These are phyloP conservation scores for Xanthoconium purpureum DNA, from an alignment of 768 basidiomycete species.

Conservation along the genomic window DNA sequence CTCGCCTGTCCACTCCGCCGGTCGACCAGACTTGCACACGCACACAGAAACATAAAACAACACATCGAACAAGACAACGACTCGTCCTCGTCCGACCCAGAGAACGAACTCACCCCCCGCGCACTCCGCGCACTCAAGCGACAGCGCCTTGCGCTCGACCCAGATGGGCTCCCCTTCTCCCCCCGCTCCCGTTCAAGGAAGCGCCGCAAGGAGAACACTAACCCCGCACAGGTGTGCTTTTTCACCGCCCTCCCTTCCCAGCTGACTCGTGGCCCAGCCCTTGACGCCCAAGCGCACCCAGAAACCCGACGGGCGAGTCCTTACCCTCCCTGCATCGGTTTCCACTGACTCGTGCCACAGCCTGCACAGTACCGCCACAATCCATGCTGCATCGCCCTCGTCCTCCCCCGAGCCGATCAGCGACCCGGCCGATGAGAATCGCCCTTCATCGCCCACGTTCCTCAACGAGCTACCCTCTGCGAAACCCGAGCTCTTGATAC, in stretches of 20 bases:
- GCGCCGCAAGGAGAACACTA: slow-evolving; percentile 23
- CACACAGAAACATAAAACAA: not conserved
- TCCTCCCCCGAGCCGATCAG: slow-evolving; percentile 6
- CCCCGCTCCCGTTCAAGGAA: slow-evolving; percentile 13
- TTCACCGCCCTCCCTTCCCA: not conserved
- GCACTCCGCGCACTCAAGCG: slow-evolving; percentile 35
- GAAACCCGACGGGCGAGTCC: not conserved
- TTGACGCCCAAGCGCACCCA: slow-evolving; percentile 2
- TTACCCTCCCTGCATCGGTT: not conserved
- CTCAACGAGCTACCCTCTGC: not conserved
- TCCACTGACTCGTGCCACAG: not conserved
- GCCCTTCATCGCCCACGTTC: not conserved
- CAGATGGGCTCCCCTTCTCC: slow-evolving; percentile 23
- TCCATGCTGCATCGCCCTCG: not conserved
- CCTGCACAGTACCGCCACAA: slow-evolving; percentile 4
- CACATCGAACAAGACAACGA: slow-evolving; percentile 12
- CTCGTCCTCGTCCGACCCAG: slow-evolving; percentile 20
- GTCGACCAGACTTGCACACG: slow-evolving; percentile 27
- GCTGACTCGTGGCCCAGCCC: slow-evolving; percentile 3
- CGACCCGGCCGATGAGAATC: not conserved
- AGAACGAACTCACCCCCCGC: slow-evolving; percentile 34
- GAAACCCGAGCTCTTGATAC: slow-evolving; percentile 1
- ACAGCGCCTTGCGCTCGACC: slow-evolving; percentile 31
- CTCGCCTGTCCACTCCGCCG: slow-evolving; percentile 31
- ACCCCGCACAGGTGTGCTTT: not conserved